Conservation (phyloP, 148 eudicot genomes). For the Camellia japonica region DNA sequence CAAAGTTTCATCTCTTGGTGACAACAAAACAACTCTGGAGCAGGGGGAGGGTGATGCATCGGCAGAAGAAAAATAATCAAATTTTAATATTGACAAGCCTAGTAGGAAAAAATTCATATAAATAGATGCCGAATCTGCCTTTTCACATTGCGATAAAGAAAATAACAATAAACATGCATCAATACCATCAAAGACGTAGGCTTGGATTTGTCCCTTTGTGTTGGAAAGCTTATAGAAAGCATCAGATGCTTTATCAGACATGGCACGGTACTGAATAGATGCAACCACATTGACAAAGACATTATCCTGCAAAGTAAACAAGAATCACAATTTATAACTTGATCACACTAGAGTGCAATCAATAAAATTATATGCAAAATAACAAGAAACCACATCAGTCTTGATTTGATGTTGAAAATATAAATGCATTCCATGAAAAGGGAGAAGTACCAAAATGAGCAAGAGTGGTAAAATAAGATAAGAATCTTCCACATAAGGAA, state of each 20-base stretch:
- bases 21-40: background rate
- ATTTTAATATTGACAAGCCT: background rate
- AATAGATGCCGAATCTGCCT: background rate
- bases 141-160: background rate
- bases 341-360: background rate
- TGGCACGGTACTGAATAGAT: conserved; percentile 43
- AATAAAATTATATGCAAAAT: background rate
- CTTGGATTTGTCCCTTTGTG: conserved; percentile 42
- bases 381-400: background rate
- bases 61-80: background rate
- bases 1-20: background rate
- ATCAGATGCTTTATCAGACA: conserved; percentile 40
- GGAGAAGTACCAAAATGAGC: background rate
- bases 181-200: conserved; percentile 51
- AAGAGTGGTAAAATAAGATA: background rate
- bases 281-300: conserved; percentile 49
- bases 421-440: background rate
- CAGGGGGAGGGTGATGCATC: background rate
- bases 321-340: background rate
- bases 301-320: conserved; percentile 36
- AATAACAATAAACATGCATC: background rate
- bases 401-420: background rate
- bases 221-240: conserved; percentile 46
- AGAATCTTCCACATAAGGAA: background rate
- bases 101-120: background rate